phyloP scores from a whole-genome alignment of 805 yeast genomes.

The Barnettozyma sucrosica region DNA sequence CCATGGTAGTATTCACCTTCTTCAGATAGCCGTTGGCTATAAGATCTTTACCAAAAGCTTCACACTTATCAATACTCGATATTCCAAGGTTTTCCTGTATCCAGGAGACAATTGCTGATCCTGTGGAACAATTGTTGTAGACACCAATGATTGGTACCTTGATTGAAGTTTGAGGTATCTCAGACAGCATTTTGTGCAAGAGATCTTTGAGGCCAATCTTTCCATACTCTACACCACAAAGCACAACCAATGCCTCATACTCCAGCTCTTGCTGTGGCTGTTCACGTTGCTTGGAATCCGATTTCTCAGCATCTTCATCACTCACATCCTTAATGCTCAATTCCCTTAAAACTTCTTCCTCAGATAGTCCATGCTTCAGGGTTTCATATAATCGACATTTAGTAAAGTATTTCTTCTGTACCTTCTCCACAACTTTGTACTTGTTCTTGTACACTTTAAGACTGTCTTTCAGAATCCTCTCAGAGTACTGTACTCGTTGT shows the following conservation, averaged over 20 bases:
- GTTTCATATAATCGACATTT: constrained; percentile 73
- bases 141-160: constrained; percentile 67
- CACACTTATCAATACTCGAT: constrained; percentile 51
- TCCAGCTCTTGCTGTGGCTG: constrained; percentile 22
- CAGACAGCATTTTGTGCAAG: constrained; percentile 36
- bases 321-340: constrained; percentile 13
- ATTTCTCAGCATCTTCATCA: not conserved
- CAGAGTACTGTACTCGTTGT: constrained; percentile 57
- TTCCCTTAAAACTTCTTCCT: constrained; percentile 34
- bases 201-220: constrained; percentile 38
- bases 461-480: constrained; percentile 44
- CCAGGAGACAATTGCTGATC: constrained; percentile 58
- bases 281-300: not conserved
- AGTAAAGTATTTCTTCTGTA: constrained; percentile 66
- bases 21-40: constrained; percentile 54
- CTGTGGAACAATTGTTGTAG: constrained; percentile 56
- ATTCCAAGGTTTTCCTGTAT: constrained; percentile 42
- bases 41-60: constrained; percentile 68
- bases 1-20: constrained; percentile 48
- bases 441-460: constrained; percentile 47
- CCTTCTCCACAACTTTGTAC: constrained; percentile 42
- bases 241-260: constrained; percentile 21
- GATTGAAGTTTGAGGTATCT: constrained; percentile 48
- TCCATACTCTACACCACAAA: constrained; percentile 34
- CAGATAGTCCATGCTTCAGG: constrained; percentile 42